Percentiles rank a stretch among this genome's conserved stretches.
phyloP scores from a whole-genome alignment of 805 yeast genomes.

The Candida saitoana region DNA sequence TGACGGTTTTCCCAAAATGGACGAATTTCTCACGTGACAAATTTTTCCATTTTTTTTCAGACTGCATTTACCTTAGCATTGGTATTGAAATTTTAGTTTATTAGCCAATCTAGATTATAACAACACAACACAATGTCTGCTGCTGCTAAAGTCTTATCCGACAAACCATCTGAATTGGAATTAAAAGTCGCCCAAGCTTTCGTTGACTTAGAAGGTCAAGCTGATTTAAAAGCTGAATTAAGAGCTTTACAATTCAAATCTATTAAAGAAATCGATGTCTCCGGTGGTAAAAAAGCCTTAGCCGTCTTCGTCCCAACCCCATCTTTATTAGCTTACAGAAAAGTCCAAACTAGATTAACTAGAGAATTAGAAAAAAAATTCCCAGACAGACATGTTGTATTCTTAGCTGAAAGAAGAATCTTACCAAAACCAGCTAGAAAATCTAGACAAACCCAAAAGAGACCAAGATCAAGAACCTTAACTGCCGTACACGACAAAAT shows the following conservation, averaged over 20 bases:
- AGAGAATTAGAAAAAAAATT: constrained; percentile 99
- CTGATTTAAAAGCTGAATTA: constrained; percentile 96
- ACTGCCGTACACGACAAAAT: constrained; percentile 98
- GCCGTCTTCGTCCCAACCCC: constrained; percentile 98
- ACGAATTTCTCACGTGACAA: neutral
- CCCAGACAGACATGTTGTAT: constrained; percentile 99
- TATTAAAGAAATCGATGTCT: constrained; percentile 95
- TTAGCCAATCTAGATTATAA: neutral
- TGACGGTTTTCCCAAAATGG: no score
- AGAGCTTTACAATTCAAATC: constrained; percentile 98
- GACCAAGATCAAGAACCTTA: constrained; percentile 99
- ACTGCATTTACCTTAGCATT: no score
- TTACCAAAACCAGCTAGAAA: constrained; percentile 98
- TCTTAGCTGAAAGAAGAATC: constrained; percentile 99
- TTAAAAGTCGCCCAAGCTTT: constrained; percentile 99
- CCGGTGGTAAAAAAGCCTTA: constrained; percentile 98
- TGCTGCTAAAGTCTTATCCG: constrained; percentile 89
- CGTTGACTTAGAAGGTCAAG: constrained; percentile 91
- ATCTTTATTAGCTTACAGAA: constrained; percentile 87
- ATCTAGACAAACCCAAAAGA: constrained; percentile 92
- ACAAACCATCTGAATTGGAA: constrained; percentile 97
- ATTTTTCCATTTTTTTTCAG: neutral
- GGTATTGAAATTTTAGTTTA: constrained; percentile 1
- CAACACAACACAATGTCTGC: constrained; percentile 72
- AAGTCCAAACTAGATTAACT: constrained; percentile 94